These are phyloP conservation scores for Aspergillus sp. DNA, from an alignment of 2,329 filamentous ascomycete species.

Conservation along the genomic window DNA sequence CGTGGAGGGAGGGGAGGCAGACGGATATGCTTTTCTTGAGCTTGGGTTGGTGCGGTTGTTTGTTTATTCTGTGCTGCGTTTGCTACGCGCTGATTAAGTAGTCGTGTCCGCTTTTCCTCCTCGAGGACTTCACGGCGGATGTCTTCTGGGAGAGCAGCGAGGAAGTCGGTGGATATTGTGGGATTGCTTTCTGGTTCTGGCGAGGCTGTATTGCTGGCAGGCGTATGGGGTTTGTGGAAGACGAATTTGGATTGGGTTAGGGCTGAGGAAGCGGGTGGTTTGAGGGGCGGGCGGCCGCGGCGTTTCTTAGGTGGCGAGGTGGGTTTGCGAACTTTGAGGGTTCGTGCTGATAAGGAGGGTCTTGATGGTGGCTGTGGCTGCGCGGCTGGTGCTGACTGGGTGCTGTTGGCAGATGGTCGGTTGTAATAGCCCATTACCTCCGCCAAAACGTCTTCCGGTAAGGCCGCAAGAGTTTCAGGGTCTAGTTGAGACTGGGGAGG, in stretches of 20 bases:
- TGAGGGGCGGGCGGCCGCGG: conserved; percentile 51
- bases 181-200: conserved; percentile 25
- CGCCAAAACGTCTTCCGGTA: conserved; percentile 81
- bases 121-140: conserved; percentile 74
- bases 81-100: conserved; percentile 55
- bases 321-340: conserved; percentile 52
- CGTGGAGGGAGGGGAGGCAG: conserved; percentile 52
- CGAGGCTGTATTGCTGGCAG: conserved; percentile 10
- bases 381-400: not conserved
- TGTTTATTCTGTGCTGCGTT: conserved; percentile 9
- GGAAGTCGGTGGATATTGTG: conserved; percentile 66
- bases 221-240: conserved; percentile 25
- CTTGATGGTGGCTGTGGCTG: not conserved
- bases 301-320: conserved; percentile 68
- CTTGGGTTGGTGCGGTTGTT: conserved; percentile 12
- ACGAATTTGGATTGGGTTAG: conserved; percentile 75
- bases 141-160: conserved; percentile 79
- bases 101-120: conserved; percentile 65
- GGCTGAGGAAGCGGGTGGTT: conserved; percentile 55
- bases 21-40: conserved; percentile 26
- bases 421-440: conserved; percentile 76
- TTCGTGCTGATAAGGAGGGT: conserved; percentile 39
- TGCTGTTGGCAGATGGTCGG: conserved; percentile 15
- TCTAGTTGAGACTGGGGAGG: conserved; percentile 77
- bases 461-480: conserved; percentile 74